Evolutionary conservation across 306 rosid genomes (phyloP).

Genomic region (Cucurbita ficifolia): DNA sequence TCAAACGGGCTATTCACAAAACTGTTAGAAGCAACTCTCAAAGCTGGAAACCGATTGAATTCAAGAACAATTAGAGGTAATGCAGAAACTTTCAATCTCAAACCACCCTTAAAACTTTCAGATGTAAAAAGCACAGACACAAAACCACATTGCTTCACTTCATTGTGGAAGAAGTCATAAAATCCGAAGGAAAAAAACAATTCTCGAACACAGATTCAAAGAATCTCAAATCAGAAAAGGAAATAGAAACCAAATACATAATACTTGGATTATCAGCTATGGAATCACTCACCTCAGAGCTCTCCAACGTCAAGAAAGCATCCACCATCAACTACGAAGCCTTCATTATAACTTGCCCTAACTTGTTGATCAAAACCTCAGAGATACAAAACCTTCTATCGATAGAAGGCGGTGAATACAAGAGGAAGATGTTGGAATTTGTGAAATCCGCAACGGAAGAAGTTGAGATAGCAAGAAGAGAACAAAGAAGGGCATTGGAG

Average conservation of each 20-base stretch:
- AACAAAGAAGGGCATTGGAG: no score
- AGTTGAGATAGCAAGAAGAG: no score
- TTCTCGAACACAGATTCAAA: constrained; percentile 15
- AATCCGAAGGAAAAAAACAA: constrained; percentile 43
- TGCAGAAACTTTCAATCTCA: constrained; percentile 70
- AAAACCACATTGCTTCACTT: constrained; percentile 59
- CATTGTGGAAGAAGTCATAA: constrained; percentile 67
- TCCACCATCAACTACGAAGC: constrained; percentile 38
- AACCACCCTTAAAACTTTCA: constrained; percentile 52
- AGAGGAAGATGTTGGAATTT: constrained; percentile 42
- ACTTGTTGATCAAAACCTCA: constrained; percentile 17
- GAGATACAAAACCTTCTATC: constrained; percentile 34
- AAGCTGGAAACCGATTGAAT: constrained; percentile 79
- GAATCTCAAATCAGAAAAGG: constrained; percentile 6
- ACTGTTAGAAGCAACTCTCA: constrained; percentile 81
- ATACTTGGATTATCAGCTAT: constrained; percentile 33
- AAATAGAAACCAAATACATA: constrained; percentile 25
- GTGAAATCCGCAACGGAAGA: no score
- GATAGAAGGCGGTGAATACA: constrained; percentile 32
- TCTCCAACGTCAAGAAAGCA: constrained; percentile 52
- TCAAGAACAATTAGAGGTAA: constrained; percentile 77
- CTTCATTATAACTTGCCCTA: constrained; percentile 24
- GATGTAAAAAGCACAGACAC: constrained; percentile 69
- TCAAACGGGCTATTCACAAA: constrained; percentile 50
- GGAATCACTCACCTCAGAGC: constrained; percentile 36